Evolutionary conservation across 2,329 filamentous ascomycete species (phyloP), one percentile per base, ranked within the genome.

Genomic region (Phaeoacremonium minimum): DNA sequence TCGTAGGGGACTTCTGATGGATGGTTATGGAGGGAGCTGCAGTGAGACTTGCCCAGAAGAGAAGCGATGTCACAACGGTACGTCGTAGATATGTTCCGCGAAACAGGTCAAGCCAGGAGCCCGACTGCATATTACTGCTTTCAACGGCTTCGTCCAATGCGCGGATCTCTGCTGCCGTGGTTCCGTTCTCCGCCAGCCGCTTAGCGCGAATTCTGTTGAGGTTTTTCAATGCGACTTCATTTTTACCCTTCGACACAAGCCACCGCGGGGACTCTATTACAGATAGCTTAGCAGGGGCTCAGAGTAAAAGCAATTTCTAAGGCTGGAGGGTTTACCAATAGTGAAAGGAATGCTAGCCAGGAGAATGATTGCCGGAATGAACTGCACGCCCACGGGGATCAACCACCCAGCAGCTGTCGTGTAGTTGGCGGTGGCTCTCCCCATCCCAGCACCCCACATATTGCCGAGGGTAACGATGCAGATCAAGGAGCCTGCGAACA

Each of bases 391-490:
- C 12, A 28, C 29, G n/a, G 34, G 34, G 5, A 36, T 36, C 34
- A 30, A 12, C 34, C 34, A 36, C 20, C 34, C 34, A 14, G 20
- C 28, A 12, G 18, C 15, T 5, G 22, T 30, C 17, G 18, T n/a
- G 4, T 30, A 16, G 6, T 18, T 30, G 12, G 34, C 20, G 20
- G 20, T 29, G 15, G 34, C 34, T 4, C 22, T 15, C 9, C 22
- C 20, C 35, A 37, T 37, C 13, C 35, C 28, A n/a, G 35, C 16
- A 8, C 35, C 35, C 35, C 35, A 37, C 18, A 37, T 18, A 19
- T 32, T 32, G 17, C 35, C 35, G 18, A 37, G 20, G 7, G 28
- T 17, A 9, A 32, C 29, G 12, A 37, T 17, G 17, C 17, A 22
- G 18, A 32, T 4, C 18, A 35, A 20, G 16, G 17, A 20, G 6